Percentiles rank a stretch among this genome's conserved stretches.
phyloP scores from a whole-genome alignment of 345 rosid species.

The Camelina neglecta region DNA sequence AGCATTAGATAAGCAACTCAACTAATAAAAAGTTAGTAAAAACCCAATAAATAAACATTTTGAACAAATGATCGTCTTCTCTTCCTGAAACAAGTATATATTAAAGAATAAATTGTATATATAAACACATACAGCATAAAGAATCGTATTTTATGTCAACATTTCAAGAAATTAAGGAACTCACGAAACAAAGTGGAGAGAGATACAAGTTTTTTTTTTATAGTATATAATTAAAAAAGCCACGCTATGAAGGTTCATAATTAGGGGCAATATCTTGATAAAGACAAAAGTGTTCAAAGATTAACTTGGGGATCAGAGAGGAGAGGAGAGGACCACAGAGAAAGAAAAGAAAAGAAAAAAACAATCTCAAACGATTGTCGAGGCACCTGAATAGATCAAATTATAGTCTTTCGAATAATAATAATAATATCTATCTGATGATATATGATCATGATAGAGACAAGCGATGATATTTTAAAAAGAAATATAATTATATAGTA shows the following conservation, averaged over 20 bases:
- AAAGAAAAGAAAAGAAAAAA: neutral
- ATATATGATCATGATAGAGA: constrained; percentile 42
- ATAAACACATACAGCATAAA: constrained; percentile 19
- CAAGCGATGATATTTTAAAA: constrained; percentile 6
- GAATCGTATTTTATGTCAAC: neutral
- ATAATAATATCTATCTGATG: neutral
- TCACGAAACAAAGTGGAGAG: constrained; percentile 16
- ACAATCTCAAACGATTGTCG: constrained; percentile 23
- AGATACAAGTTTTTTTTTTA: neutral
- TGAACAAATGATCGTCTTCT: neutral
- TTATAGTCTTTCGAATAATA: constrained; percentile 15
- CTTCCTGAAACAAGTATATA: neutral
- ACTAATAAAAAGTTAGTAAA: constrained; percentile 12
- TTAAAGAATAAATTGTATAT: neutral
- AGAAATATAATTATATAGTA: no score
- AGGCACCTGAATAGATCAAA: constrained; percentile 42
- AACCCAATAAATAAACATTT: constrained; percentile 7
- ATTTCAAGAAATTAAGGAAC: constrained; percentile 45
- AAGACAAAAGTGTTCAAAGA: constrained; percentile 44
- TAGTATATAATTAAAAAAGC: neutral
- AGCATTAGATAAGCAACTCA: constrained; percentile 19
- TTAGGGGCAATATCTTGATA: constrained; percentile 42
- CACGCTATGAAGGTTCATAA: constrained; percentile 28
- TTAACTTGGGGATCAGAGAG: constrained; percentile 43
- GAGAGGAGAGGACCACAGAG: constrained; percentile 33